Conservation (phyloP, 2,329 filamentous ascomycete species). For the Exophiala sideris region DNA sequence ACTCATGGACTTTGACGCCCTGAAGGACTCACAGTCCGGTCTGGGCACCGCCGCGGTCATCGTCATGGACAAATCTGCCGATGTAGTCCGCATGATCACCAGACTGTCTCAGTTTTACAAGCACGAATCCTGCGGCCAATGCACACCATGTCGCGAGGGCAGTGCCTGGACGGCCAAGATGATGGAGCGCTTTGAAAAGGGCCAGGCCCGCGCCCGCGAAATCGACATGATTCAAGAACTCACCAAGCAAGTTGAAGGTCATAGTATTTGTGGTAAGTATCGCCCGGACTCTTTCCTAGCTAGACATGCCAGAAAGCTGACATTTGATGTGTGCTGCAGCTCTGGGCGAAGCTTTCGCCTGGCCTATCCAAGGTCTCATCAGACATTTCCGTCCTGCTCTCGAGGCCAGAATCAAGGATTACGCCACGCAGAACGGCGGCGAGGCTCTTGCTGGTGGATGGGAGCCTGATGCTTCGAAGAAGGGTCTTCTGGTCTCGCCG, state of each 20-base stretch:
- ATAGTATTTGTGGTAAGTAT: slow-evolving; percentile 91
- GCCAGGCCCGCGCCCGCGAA: slow-evolving; percentile 81
- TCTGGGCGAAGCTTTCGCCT: slow-evolving; percentile 94
- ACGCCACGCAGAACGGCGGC: slow-evolving; percentile 67
- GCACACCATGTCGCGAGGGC: slow-evolving; percentile 98
- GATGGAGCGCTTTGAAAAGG: slow-evolving; percentile 93
- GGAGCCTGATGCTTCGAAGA: slow-evolving; percentile 68
- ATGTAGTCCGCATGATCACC: slow-evolving; percentile 90
- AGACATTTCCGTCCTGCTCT: slow-evolving; percentile 96
- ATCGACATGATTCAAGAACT: slow-evolving; percentile 99
- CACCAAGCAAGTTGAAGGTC: slow-evolving; percentile 98
- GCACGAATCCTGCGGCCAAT: slow-evolving; percentile 97
- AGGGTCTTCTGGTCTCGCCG: slow-evolving; percentile 82
- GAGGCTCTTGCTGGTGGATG: slow-evolving; percentile 81
- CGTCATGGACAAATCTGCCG: slow-evolving; percentile 97
- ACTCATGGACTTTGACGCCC: slow-evolving; percentile 96
- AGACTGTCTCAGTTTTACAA: slow-evolving; percentile 95
- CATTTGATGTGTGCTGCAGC: slow-evolving; percentile 49
- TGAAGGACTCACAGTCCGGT: slow-evolving; percentile 97
- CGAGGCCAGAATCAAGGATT: slow-evolving; percentile 83
- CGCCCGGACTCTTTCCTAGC: neutral
- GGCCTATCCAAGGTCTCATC: slow-evolving; percentile 97
- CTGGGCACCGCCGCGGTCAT: slow-evolving; percentile 96
- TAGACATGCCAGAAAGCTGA: too few relatives aligned
- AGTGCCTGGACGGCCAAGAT: slow-evolving; percentile 99